A percentile compares a stretch with the other conserved stretches of the same genome.
phyloP scores from a whole-genome alignment of 768 basidiomycete genomes.

The Ephemerocybe angulata region DNA sequence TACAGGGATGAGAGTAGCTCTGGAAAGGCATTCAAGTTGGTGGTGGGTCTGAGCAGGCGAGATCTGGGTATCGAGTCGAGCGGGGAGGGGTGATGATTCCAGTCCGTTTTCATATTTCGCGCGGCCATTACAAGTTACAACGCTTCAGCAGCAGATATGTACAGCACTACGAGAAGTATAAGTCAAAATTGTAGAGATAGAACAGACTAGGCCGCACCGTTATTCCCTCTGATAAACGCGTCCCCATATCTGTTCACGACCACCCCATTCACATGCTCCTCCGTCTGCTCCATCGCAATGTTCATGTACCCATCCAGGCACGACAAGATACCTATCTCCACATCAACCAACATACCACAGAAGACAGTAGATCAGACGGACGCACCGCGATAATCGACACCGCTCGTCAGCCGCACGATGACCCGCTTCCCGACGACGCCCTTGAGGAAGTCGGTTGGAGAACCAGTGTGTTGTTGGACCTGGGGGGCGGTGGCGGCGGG shows the following conservation, averaged over 20 bases:
- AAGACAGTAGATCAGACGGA: not conserved
- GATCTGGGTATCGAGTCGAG: no score
- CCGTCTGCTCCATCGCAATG: constrained; percentile 95
- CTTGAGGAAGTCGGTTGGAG: constrained; percentile 90
- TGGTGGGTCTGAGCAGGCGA: no score
- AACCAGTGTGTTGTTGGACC: constrained; percentile 48
- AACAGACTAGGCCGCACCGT: constrained; percentile 48
- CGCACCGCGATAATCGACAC: constrained; percentile 90
- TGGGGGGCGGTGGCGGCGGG: not conserved
- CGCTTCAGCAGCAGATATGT: constrained; percentile 70
- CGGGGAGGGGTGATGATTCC: no score
- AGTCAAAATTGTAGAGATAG: not conserved
- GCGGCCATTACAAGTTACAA: no score
- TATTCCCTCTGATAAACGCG: constrained; percentile 93
- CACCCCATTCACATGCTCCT: constrained; percentile 88
- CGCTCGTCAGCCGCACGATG: constrained; percentile 85
- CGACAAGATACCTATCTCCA: constrained; percentile 71
- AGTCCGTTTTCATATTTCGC: no score
- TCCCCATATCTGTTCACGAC: constrained; percentile 91
- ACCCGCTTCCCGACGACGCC: constrained; percentile 96
- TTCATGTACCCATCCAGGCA: constrained; percentile 99
- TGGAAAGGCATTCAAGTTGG: no score
- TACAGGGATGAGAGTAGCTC: no score
- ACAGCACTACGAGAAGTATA: constrained; percentile 49
- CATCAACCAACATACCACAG: not conserved